phyloP scores from a whole-genome alignment of 306 rosid species.

The Malus orientalis region DNA sequence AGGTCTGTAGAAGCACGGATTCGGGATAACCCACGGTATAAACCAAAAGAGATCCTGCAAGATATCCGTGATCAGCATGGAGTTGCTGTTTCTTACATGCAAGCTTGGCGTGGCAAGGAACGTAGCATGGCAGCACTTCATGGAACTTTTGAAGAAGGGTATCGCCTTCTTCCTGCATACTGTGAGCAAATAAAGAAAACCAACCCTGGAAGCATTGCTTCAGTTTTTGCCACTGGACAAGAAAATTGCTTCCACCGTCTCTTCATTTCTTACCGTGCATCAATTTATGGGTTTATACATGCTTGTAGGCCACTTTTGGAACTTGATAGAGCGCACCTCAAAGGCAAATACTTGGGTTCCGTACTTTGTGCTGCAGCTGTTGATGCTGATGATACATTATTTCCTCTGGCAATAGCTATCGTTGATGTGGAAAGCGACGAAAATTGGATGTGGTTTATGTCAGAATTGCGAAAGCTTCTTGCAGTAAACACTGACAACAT shows the following conservation, averaged over 20 bases:
- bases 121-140: slow-evolving; percentile 99
- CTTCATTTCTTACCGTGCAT: slow-evolving; percentile 80
- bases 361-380: slow-evolving; percentile 87
- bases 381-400: slow-evolving; percentile 87
- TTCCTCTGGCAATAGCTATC: slow-evolving; percentile 85
- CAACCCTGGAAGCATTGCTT: slow-evolving; percentile 91
- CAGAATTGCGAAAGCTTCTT: slow-evolving; percentile 88
- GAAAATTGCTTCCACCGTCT: slow-evolving; percentile 86
- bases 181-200: slow-evolving; percentile 88
- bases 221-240: slow-evolving; percentile 89
- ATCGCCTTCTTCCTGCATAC: slow-evolving; percentile 80
- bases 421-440: slow-evolving; percentile 88
- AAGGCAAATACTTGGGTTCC: slow-evolving; percentile 84
- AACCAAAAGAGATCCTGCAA: slow-evolving; percentile 89
- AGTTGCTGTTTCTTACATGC: slow-evolving; percentile 98
- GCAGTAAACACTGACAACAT: slow-evolving; percentile 93
- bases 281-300: slow-evolving; percentile 86
- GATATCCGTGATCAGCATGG: slow-evolving; percentile 98
- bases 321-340: slow-evolving; percentile 82
- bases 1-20: slow-evolving; percentile 91
- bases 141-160: slow-evolving; percentile 98
- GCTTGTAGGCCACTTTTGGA: slow-evolving; percentile 98
- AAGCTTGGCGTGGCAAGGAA: slow-evolving; percentile 99
- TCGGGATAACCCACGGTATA: slow-evolving; percentile 91
- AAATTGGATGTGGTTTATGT: slow-evolving; percentile 99